A percentile compares a stretch with the other conserved stretches of the same genome.
phyloP scores from a whole-genome alignment of 1,284 basidiomycete species.

The Sporisorium sorghi region DNA sequence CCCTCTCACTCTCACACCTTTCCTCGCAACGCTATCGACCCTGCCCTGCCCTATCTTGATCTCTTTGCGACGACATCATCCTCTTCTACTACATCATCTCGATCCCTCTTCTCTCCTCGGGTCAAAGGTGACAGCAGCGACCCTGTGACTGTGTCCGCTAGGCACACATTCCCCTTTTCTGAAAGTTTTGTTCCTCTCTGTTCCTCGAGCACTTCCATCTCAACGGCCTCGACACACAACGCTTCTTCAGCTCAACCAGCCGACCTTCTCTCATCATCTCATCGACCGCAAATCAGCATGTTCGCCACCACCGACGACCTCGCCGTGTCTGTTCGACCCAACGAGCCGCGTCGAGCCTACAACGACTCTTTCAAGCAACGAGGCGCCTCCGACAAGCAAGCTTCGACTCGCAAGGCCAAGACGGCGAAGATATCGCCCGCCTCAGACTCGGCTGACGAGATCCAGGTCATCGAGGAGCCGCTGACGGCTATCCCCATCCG shows the following conservation, averaged over 20 bases:
- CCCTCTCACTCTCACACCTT: neutral
- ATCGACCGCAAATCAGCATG: slow-evolving; percentile 3
- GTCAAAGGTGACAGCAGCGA: neutral
- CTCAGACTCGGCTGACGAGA: slow-evolving; percentile 26
- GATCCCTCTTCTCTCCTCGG: neutral
- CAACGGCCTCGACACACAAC: neutral
- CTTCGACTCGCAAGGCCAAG: neutral
- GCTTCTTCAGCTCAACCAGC: too few species aligned
- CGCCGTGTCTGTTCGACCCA: slow-evolving; percentile 2
- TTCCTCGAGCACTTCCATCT: neutral
- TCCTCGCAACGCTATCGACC: neutral
- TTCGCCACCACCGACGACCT: slow-evolving; percentile 29
- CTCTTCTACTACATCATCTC: slow-evolving; percentile 1
- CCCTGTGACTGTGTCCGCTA: neutral
- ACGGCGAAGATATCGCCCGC: neutral
- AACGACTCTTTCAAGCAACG: neutral
- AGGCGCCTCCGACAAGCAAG: neutral
- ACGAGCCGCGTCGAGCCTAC: neutral
- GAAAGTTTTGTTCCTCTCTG: neutral
- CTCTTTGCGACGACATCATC: neutral
- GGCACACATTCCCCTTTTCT: neutral
- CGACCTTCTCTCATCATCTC: too few species aligned
- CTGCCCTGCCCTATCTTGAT: neutral
- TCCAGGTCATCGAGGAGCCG: slow-evolving; percentile 41
- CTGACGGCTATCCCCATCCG: slow-evolving; percentile 38